Conservation (phyloP, 768 basidiomycete genomes). For the Galerina marginata region DNA sequence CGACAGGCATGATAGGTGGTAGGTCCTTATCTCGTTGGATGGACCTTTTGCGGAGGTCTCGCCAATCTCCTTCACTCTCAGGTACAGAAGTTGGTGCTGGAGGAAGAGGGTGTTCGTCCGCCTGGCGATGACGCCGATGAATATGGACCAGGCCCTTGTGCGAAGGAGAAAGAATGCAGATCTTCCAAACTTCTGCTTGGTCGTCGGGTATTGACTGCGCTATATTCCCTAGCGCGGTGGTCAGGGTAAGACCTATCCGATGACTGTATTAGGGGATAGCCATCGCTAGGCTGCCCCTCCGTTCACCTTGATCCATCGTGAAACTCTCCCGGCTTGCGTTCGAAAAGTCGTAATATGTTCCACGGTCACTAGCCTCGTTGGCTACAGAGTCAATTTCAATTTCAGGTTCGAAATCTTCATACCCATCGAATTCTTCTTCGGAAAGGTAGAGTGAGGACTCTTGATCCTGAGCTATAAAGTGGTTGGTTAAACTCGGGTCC, state of each 20-base stretch:
- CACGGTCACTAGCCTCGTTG: constrained; percentile 38
- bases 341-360: constrained; percentile 27
- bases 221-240: constrained; percentile 59
- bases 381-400: constrained; percentile 46
- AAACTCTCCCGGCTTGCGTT: constrained; percentile 27
- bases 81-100: constrained; percentile 48
- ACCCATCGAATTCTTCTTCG: constrained; percentile 33
- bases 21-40: constrained; percentile 33
- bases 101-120: constrained; percentile 23
- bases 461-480: constrained; percentile 11
- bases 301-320: constrained; percentile 19
- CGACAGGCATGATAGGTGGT: constrained; percentile 18
- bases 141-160: constrained; percentile 8
- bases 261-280: constrained; percentile 54
- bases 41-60: constrained; percentile 50
- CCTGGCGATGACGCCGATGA: constrained; percentile 10
- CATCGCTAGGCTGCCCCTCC: constrained; percentile 68
- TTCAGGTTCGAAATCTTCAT: constrained; percentile 50
- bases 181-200: constrained; percentile 68
- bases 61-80: constrained; percentile 63
- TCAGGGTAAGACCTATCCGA: constrained; percentile 24
- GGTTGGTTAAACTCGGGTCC: background rate
- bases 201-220: constrained; percentile 61
- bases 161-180: constrained; percentile 25
- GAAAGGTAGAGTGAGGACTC: constrained; percentile 30